Base-by-base conservation (phyloP, 2,329 filamentous ascomycete genomes). In the Trichoderma sp. region DNA sequence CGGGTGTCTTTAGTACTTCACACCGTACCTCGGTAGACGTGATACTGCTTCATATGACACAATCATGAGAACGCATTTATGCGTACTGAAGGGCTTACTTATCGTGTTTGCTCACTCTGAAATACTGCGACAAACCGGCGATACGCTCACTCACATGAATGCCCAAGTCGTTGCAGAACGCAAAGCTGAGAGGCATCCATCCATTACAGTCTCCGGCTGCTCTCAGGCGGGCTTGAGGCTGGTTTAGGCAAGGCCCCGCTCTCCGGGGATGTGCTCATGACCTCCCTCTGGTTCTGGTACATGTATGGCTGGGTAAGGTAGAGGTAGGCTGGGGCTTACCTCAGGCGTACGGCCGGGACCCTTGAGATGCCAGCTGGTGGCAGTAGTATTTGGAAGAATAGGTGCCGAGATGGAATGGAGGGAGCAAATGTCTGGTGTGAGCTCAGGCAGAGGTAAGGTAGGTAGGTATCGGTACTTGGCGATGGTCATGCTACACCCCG, bases 191-290 rank as follows among this genome's bases (percentile, higher is more conserved):
- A 61, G 47, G 44, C 45, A 61, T 39, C 21, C 57, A 62, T 62
- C 48, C 59, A 62, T 54, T 52, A 54, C 59, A 24, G 48, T 61
- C 56, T 45, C 39, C 15, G 39, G 58, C 30, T 62, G 59, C 59
- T 62, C 59, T 62, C 59, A 54, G 54, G 47, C 52, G 55, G 41
- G 56, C 56, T 39, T 57, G 19, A 30, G 41, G 61, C 54, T 56
- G 55, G 39, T 65, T 65, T 65, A 61, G 63, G 63, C 56, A 56
- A 65, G 34, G 61, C 54, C 66, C 64, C 66, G 34, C 58, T 34
- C 55, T 51, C 3, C 9, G 7, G 30, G 34, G 12, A 12, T 34
- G 44, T 14, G 64, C 58, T 58, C 66, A 67, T 67, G 66, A 67
- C 66, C 59, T 39, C 34, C 12, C 5, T 39, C 34, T 14, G 12